A percentile compares a stretch with the other conserved stretches of the same genome.
Evolutionary conservation across 2,329 filamentous ascomycete species (phyloP).

Genomic region (Gnomoniopsis smithogilvyi): DNA sequence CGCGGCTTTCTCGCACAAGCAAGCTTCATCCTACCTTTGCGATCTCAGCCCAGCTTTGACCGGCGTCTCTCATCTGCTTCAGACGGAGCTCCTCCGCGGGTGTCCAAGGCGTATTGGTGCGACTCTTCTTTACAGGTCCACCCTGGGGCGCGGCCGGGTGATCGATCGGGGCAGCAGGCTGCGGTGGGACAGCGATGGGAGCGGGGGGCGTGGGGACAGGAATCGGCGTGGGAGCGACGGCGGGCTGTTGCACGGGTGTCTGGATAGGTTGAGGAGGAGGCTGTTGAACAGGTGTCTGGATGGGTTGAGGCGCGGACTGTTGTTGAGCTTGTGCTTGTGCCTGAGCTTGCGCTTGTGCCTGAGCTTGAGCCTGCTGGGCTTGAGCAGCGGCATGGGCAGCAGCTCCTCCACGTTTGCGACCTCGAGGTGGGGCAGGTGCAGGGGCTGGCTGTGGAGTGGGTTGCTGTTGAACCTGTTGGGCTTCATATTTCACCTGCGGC

Average conservation of each 20-base stretch:
- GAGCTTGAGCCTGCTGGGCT: slow-evolving; percentile 18
- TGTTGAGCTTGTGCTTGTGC: not conserved
- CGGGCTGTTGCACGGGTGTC: slow-evolving; percentile 32
- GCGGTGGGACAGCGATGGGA: slow-evolving; percentile 25
- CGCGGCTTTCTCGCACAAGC: not conserved
- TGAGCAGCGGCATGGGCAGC: slow-evolving; percentile 31
- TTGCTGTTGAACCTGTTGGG: slow-evolving; percentile 22
- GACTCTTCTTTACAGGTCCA: slow-evolving; percentile 79
- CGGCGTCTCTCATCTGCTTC: slow-evolving; percentile 90
- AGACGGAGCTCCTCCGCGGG: slow-evolving; percentile 87
- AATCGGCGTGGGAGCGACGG: slow-evolving; percentile 22
- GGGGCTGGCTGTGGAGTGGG: slow-evolving; percentile 25
- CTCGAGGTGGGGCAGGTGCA: slow-evolving; percentile 25
- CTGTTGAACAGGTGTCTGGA: slow-evolving; percentile 24
- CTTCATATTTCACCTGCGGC: slow-evolving; percentile 23
- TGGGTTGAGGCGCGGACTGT: slow-evolving; percentile 18
- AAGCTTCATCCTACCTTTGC: slow-evolving; percentile 67
- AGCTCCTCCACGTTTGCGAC: slow-evolving; percentile 36
- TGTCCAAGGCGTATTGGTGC: slow-evolving; percentile 99
- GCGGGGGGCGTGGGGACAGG: slow-evolving; percentile 27
- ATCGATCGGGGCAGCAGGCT: slow-evolving; percentile 24
- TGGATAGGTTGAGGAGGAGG: slow-evolving; percentile 28
- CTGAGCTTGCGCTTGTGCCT: slow-evolving; percentile 18
- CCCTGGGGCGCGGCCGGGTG: slow-evolving; percentile 35
- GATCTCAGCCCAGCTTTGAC: slow-evolving; percentile 96